Conservation (phyloP, 2,329 filamentous ascomycete species). For the Fusarium veterinarium region DNA sequence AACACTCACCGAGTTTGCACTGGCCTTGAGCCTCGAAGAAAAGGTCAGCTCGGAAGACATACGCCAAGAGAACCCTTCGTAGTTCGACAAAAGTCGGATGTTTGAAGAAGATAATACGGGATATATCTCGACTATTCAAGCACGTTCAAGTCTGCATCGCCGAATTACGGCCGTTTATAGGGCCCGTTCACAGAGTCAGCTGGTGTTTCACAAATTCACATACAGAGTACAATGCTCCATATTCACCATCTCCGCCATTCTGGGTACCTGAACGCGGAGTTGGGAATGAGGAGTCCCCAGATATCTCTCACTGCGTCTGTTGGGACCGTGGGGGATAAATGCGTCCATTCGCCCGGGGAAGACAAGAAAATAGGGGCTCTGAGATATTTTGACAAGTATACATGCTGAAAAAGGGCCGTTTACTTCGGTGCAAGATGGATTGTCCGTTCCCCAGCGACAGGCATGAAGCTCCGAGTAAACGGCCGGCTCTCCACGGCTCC, state of each 20-base stretch:
- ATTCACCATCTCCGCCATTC: slow-evolving; percentile 1
- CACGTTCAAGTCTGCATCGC: slow-evolving; percentile 16
- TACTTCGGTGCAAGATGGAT: slow-evolving; percentile 18
- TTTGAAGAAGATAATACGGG: slow-evolving; percentile 26
- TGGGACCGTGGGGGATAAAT: slow-evolving; percentile 13
- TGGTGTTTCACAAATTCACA: slow-evolving; percentile 26
- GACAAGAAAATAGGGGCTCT: slow-evolving; percentile 15
- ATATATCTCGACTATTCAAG: slow-evolving; percentile 16
- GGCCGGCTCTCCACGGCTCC: slow-evolving; percentile 41
- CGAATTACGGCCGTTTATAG: slow-evolving; percentile 32
- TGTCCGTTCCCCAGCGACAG: slow-evolving; percentile 34
- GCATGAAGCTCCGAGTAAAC: slow-evolving; percentile 45
- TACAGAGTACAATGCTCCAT: not conserved
- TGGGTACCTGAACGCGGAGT: not conserved
- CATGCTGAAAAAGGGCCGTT: slow-evolving; percentile 34
- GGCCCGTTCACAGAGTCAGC: slow-evolving; percentile 29
- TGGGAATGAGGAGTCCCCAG: slow-evolving; percentile 27
- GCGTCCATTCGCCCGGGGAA: not conserved
- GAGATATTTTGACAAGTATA: slow-evolving; percentile 22
- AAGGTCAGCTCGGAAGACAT: not conserved
- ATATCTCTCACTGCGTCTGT: slow-evolving; percentile 8
- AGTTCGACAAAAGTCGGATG: slow-evolving; percentile 18
- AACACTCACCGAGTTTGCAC: slow-evolving; percentile 7
- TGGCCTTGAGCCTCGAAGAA: not conserved
- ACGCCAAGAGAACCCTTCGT: not conserved